phyloP scores from a whole-genome alignment of 2,329 filamentous ascomycete species.

The Pyricularia pennisetigena region DNA sequence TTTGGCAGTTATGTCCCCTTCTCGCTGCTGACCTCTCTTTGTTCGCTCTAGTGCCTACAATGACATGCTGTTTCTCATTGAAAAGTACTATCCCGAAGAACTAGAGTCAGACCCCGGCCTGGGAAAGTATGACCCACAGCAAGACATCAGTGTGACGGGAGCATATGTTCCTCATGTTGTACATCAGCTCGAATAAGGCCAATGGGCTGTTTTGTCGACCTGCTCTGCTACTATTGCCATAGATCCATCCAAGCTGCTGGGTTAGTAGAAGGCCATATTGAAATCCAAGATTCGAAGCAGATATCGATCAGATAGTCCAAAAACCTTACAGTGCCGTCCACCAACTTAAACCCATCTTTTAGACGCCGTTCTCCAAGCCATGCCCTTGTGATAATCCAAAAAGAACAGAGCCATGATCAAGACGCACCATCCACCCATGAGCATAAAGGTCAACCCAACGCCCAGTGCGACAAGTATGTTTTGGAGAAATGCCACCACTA shows the following conservation, averaged over 20 bases:
- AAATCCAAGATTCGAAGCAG: not conserved
- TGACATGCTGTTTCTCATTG: not conserved
- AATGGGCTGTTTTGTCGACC: not conserved
- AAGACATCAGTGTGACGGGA: conserved; percentile 2
- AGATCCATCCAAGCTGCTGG: not conserved
- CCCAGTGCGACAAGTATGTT: not conserved
- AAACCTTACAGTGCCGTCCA: not conserved
- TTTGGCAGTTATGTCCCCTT: not conserved
- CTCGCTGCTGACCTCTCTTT: not conserved
- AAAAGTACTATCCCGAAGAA: not conserved
- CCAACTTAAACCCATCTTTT: not conserved
- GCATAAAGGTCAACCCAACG: not conserved
- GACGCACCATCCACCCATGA: not conserved
- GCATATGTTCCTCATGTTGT: conserved; percentile 2
- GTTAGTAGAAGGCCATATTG: not conserved
- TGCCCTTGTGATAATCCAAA: not conserved
- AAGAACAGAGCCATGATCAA: not conserved
- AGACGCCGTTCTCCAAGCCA: not conserved
- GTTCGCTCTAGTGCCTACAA: not conserved
- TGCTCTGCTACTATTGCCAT: not conserved
- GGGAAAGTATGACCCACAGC: not conserved
- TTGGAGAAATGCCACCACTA: not conserved
- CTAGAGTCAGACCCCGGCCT: not conserved
- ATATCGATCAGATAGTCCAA: not conserved
- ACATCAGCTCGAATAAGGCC: not conserved